Base-by-base conservation (phyloP, 805 yeast species). In the Cyberlindnera japonica region DNA sequence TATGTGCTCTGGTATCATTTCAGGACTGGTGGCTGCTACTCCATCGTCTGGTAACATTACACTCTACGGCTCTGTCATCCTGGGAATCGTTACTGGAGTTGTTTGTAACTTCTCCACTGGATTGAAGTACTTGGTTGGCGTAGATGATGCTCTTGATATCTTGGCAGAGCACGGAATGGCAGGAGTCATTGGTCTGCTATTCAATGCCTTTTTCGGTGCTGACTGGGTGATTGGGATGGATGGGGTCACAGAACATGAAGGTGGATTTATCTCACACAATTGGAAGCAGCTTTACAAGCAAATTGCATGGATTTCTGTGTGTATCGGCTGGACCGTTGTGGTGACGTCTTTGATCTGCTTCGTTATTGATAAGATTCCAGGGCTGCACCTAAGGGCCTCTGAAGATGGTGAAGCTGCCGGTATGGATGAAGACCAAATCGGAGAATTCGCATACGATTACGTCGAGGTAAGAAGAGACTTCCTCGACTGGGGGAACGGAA, bases 121-220 rank as follows among this genome's bases (percentile, higher is more conserved):
- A 55, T 67, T 91, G 61, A 91, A 91, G 65, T 86, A 83, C 59
- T 65, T 86, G 48, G 67, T 84, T 34, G 74, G 75, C 44, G 89
- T 91, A 37, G 98, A 93, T 62, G 99, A 91, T 66, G 81, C 96
- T 2, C 68, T 93, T 53, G 98, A 93, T 82, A 80, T 89, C 37
- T 74, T 91, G 60, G 98, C 98, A n/a, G 98, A 91, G 77, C 99
- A 91, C 81, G 98, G 96, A 36, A 74, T 91, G 53, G 98, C 97
- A 0, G 99, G 99, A 23, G 74, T 90, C 34, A 73, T 91, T 33
- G 98, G 99, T 0, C 71, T 90, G 35, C 43, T 91, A n/a, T 89
- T 88, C 68, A 89, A 88, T 58, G 96, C 86, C 0, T 58, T 91
- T 1, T 90, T 93, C 58, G 97, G 86, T 13, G 86, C 90, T 6